Evolutionary conservation across 2,329 filamentous ascomycete genomes (phyloP).

Genomic region (Colletotrichum simmondsii): DNA sequence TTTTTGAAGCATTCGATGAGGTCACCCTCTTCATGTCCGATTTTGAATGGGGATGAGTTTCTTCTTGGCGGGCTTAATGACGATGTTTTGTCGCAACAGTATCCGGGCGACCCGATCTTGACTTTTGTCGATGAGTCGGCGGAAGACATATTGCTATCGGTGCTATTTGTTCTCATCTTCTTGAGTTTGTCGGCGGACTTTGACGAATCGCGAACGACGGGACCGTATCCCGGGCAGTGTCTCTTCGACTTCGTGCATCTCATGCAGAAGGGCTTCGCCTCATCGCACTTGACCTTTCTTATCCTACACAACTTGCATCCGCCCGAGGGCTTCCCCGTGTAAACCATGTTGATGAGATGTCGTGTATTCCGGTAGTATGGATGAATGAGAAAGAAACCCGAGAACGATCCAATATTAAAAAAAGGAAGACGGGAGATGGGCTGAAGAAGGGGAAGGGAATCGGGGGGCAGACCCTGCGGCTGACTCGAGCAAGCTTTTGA

Average conservation of each 20-base stretch:
- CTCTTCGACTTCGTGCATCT: slow-evolving; percentile 56
- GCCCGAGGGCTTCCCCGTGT: slow-evolving; percentile 38
- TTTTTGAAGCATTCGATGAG: slow-evolving; percentile 15
- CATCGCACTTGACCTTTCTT: slow-evolving; percentile 68
- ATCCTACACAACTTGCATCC: slow-evolving; percentile 51
- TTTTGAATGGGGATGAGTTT: slow-evolving; percentile 9
- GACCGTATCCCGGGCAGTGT: slow-evolving; percentile 39
- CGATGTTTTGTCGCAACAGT: neutral
- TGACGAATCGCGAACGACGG: slow-evolving; percentile 38
- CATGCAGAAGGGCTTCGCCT: slow-evolving; percentile 62
- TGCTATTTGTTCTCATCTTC: slow-evolving; percentile 7
- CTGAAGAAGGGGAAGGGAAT: neutral
- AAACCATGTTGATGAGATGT: slow-evolving; percentile 35
- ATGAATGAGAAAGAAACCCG: neutral
- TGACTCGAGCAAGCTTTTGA: slow-evolving; percentile 21
- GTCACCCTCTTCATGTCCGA: slow-evolving; percentile 20
- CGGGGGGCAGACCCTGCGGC: neutral
- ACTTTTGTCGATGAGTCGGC: neutral
- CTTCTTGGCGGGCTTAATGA: neutral
- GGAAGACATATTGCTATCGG: neutral
- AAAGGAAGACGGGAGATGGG: neutral
- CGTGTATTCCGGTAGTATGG: neutral
- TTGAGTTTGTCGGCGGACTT: slow-evolving; percentile 33
- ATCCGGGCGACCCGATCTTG: neutral
- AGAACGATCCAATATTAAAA: neutral